Percentiles rank a stretch among this genome's conserved stretches.
Evolutionary conservation across 179 eudicot genomes (phyloP).

Genomic region (Silene coronaria): DNA sequence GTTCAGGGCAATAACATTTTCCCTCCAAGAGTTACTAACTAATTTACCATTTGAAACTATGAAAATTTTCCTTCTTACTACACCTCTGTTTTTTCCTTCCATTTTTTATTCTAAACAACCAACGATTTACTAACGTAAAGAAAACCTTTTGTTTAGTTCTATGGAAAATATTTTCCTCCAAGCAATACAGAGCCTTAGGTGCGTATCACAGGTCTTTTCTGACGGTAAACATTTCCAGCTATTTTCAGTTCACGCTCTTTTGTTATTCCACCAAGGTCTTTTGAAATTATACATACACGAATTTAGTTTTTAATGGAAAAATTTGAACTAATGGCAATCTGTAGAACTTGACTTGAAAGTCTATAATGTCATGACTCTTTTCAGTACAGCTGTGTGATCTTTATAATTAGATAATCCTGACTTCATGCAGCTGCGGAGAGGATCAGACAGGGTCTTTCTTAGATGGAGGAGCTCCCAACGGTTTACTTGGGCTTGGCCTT

Average conservation of each 20-base stretch:
- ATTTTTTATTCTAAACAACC: background rate
- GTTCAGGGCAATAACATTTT: background rate
- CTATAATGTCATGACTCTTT: background rate
- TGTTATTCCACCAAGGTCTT: background rate
- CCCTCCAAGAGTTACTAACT: background rate
- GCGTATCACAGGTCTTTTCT: background rate
- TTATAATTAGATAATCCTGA: constrained; percentile 1
- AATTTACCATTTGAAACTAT: background rate
- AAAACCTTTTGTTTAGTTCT: background rate
- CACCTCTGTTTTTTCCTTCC: background rate
- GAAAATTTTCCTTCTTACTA: background rate
- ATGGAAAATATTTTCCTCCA: background rate
- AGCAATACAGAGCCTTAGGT: background rate
- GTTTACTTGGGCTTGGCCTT: constrained; percentile 90
- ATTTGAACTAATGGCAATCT: background rate
- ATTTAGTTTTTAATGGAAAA: background rate
- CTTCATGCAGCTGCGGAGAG: constrained; percentile 69
- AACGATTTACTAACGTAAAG: no score
- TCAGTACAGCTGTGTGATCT: background rate
- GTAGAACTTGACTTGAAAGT: constrained; percentile 1
- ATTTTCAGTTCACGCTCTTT: background rate
- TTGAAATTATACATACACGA: background rate
- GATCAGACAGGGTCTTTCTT: constrained; percentile 80
- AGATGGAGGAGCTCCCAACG: constrained; percentile 86
- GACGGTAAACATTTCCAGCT: background rate